These are phyloP conservation scores for Picochlorum sp. DNA, from an alignment of 139 green algal species.

Conservation along the genomic window DNA sequence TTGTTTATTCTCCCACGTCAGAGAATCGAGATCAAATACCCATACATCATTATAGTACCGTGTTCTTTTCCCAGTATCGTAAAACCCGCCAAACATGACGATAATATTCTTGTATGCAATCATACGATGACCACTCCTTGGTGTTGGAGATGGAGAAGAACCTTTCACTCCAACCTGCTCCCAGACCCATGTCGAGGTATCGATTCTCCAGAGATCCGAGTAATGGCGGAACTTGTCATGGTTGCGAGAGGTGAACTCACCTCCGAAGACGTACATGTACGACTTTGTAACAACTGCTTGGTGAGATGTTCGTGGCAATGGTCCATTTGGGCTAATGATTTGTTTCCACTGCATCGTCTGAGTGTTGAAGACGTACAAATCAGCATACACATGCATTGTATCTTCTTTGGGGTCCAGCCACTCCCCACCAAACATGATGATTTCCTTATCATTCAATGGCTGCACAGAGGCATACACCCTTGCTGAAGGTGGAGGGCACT, in stretches of 20 bases:
- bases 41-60: conserved; percentile 94
- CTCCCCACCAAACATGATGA: conserved; percentile 91
- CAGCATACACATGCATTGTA: conserved; percentile 78
- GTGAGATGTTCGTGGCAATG: conserved; percentile 75
- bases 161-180: conserved; percentile 74
- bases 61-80: conserved; percentile 50
- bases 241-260: conserved; percentile 86
- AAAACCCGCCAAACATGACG: conserved; percentile 93
- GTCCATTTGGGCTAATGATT: conserved; percentile 60
- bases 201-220: conserved; percentile 88
- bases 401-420: conserved; percentile 59
- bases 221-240: conserved; percentile 92
- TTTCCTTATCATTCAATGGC: conserved; percentile 39
- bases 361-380: conserved; percentile 77
- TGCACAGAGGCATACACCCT: conserved; percentile 64
- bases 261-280: conserved; percentile 88
- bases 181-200: conserved; percentile 79
- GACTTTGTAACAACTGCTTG: conserved; percentile 67
- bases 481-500: conserved; percentile 59
- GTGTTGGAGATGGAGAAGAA: conserved; percentile 30
- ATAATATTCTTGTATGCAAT: conserved; percentile 63
- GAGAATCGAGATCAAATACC: conserved; percentile 64
- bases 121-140: conserved; percentile 88
- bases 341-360: conserved; percentile 64
- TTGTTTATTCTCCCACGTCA: conserved; percentile 56